These are phyloP conservation scores for Linnemannia exigua DNA, from an alignment of 192 early-diverging fungal species.

Conservation along the genomic window DNA sequence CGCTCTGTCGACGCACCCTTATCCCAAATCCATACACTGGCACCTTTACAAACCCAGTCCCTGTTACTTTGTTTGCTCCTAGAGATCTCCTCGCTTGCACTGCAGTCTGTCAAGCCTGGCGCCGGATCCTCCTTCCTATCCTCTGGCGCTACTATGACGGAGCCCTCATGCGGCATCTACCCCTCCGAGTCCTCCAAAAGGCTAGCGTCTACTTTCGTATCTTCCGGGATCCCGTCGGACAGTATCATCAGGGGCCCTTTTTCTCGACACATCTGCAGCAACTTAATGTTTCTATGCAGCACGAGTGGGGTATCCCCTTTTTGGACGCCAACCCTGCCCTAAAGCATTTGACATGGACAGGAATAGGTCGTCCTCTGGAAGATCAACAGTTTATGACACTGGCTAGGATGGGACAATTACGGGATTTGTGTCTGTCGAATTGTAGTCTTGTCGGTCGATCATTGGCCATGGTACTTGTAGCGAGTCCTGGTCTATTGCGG, in stretches of 20 bases:
- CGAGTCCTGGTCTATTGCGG: conserved; percentile 24
- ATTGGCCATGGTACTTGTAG: conserved; percentile 15
- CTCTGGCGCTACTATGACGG: conserved; percentile 35
- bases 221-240: conserved; percentile 34
- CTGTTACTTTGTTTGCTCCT: conserved; percentile 17
- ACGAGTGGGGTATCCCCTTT: conserved; percentile 25
- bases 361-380: background rate
- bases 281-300: conserved; percentile 25
- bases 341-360: conserved; percentile 29
- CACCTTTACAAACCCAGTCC: background rate
- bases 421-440: conserved; percentile 40
- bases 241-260: conserved; percentile 33
- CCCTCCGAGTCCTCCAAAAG: conserved; percentile 3
- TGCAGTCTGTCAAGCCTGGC: conserved; percentile 28
- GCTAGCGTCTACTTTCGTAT: conserved; percentile 30
- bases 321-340: conserved; percentile 20
- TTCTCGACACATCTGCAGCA: conserved; percentile 17
- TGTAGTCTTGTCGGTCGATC: conserved; percentile 22
- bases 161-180: conserved; percentile 28
- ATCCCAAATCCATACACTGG: background rate
- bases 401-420: conserved; percentile 2
- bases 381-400: conserved; percentile 9
- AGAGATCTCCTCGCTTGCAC: conserved; percentile 32
- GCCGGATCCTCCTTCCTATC: conserved; percentile 28
- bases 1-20: background rate